A percentile compares a stretch with the other conserved stretches of the same genome.
Conservation (phyloP, 2,329 filamentous ascomycete species). For the Aspergillus sergii region DNA sequence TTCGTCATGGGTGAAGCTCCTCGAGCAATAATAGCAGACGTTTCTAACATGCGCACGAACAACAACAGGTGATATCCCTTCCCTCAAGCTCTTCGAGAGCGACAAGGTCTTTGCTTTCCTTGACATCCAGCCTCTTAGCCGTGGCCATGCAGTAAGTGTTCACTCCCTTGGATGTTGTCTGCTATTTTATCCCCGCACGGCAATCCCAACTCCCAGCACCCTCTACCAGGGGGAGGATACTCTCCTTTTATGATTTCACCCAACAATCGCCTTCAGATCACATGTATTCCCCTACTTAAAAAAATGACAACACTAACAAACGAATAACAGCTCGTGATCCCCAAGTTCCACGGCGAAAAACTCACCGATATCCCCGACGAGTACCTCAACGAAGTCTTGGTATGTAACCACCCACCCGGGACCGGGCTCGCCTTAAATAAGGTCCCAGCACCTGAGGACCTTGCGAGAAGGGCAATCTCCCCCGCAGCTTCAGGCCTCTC, state of each 20-base stretch:
- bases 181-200: conserved; percentile 22
- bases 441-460: not conserved
- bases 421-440: not conserved
- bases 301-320: conserved; percentile 13
- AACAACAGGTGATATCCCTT: conserved; percentile 82
- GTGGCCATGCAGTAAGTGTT: conserved; percentile 78
- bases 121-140: conserved; percentile 87
- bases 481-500: not conserved
- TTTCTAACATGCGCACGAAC: conserved; percentile 16
- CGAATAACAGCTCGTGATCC: conserved; percentile 80
- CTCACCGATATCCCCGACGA: conserved; percentile 92
- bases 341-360: conserved; percentile 91
- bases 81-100: conserved; percentile 93
- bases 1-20: not conserved
- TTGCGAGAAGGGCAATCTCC: not conserved
- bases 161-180: not conserved
- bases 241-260: not conserved
- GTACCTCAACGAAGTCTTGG: conserved; percentile 77
- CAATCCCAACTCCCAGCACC: not conserved
- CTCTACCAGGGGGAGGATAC: not conserved
- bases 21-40: not conserved
- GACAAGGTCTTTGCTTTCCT: conserved; percentile 94
- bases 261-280: not conserved
- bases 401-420: conserved; percentile 43
- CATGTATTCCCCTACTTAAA: not conserved